These are phyloP conservation scores for Hordeum pubiflorum DNA, from an alignment of 202 grass and related monocot species.

Conservation along the genomic window DNA sequence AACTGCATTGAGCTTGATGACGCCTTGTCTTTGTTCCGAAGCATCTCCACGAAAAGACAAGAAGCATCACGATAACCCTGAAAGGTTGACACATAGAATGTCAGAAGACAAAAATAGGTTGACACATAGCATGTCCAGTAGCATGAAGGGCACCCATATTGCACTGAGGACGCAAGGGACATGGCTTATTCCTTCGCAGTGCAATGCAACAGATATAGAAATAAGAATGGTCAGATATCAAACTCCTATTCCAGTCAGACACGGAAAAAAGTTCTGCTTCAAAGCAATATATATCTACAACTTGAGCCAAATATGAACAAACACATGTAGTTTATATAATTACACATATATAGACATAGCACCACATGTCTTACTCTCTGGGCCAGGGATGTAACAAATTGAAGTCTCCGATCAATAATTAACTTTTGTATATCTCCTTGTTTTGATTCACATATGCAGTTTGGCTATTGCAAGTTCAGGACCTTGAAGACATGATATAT, in stretches of 20 bases:
- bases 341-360: background rate
- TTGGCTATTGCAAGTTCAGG: background rate
- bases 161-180: background rate
- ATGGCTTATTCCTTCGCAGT: background rate
- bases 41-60: slow-evolving; percentile 91
- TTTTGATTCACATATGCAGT: background rate
- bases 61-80: slow-evolving; percentile 95
- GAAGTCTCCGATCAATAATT: background rate
- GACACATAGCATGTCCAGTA: too few relatives aligned
- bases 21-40: slow-evolving; percentile 62
- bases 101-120: background rate
- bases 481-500: background rate
- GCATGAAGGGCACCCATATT: background rate
- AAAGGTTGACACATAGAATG: slow-evolving; percentile 12
- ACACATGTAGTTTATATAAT: background rate
- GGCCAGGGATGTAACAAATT: background rate
- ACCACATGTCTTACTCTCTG: background rate
- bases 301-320: background rate
- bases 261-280: background rate
- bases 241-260: background rate
- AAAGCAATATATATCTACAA: background rate
- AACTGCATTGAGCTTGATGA: slow-evolving; percentile 38
- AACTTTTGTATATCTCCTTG: background rate
- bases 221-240: background rate
- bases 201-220: background rate